phyloP scores from a whole-genome alignment of 192 early-diverging fungal genomes.

The Coemansia sp. region DNA sequence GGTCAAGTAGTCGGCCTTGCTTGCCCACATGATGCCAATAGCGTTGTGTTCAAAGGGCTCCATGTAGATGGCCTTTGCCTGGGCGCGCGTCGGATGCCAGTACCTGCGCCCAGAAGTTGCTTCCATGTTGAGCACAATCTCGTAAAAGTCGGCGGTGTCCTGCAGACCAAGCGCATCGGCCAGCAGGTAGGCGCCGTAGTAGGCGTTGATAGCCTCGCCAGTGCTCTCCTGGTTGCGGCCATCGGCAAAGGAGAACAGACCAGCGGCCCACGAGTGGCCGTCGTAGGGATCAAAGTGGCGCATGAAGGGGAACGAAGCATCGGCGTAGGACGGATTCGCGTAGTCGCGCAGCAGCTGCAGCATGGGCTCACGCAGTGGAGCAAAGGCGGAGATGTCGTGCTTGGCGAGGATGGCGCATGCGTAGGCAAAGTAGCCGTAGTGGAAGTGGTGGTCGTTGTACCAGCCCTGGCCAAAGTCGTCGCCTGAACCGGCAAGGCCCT shows the following conservation, averaged over 20 bases:
- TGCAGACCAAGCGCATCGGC: conserved; percentile 39
- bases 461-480: conserved; percentile 59
- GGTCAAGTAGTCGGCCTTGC: conserved; percentile 53
- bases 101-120: conserved; percentile 48
- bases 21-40: conserved; percentile 56
- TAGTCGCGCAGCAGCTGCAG: conserved; percentile 59
- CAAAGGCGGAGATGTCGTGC: conserved; percentile 40
- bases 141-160: conserved; percentile 46
- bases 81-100: conserved; percentile 52
- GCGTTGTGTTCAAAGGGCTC: conserved; percentile 41
- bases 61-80: conserved; percentile 35
- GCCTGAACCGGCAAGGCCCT: conserved; percentile 29
- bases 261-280: conserved; percentile 68
- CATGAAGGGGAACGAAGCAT: conserved; percentile 57
- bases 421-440: conserved; percentile 62
- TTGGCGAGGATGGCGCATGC: conserved; percentile 55
- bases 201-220: conserved; percentile 58
- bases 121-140: conserved; percentile 57
- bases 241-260: conserved; percentile 52
- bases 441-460: conserved; percentile 66
- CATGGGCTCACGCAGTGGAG: conserved; percentile 31
- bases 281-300: conserved; percentile 63
- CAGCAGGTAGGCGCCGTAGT: conserved; percentile 57
- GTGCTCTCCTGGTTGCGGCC: conserved; percentile 60
- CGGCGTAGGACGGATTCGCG: conserved; percentile 52